phyloP scores from a whole-genome alignment of 805 yeast species.

The Candida rishiriensis region DNA sequence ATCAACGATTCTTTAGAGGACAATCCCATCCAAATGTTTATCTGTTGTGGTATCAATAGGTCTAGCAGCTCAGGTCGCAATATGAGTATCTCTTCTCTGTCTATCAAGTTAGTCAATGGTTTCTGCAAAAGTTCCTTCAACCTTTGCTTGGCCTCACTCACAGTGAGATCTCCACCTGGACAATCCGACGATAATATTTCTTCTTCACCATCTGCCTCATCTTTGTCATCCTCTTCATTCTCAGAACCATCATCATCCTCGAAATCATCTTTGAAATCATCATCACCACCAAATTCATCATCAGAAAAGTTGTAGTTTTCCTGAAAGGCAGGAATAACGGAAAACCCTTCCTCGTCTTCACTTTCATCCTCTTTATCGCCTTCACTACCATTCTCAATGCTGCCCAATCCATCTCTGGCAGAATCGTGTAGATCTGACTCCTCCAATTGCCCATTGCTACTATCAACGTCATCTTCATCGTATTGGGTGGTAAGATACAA shows the following conservation, averaged over 20 bases:
- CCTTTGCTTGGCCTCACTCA: slow-evolving; percentile 36
- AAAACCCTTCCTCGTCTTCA: slow-evolving; percentile 9
- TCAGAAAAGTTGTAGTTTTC: slow-evolving; percentile 28
- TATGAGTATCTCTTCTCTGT: slow-evolving; percentile 29
- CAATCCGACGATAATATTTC: slow-evolving; percentile 11
- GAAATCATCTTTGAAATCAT: slow-evolving; percentile 46
- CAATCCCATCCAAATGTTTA: slow-evolving; percentile 70
- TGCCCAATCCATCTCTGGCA: slow-evolving; percentile 4
- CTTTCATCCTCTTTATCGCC: slow-evolving; percentile 21
- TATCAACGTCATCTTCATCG: slow-evolving; percentile 39
- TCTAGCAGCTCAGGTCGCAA: slow-evolving; percentile 38
- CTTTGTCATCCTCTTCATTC: slow-evolving; percentile 18
- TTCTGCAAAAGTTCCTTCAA: slow-evolving; percentile 52
- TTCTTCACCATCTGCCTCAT: slow-evolving; percentile 8
- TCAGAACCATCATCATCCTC: slow-evolving; percentile 34
- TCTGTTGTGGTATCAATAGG: slow-evolving; percentile 58
- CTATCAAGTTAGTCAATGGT: slow-evolving; percentile 48
- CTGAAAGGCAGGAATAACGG: background rate
- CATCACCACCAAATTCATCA: slow-evolving; percentile 38
- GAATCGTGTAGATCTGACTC: background rate
- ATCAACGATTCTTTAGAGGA: slow-evolving; percentile 13
- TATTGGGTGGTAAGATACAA: slow-evolving; percentile 72
- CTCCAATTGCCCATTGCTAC: slow-evolving; percentile 18
- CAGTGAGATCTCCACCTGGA: slow-evolving; percentile 22
- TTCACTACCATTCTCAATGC: slow-evolving; percentile 23